Evolutionary conservation across 2,329 filamentous ascomycete species (phyloP).

Genomic region (Colletotrichum sp.): DNA sequence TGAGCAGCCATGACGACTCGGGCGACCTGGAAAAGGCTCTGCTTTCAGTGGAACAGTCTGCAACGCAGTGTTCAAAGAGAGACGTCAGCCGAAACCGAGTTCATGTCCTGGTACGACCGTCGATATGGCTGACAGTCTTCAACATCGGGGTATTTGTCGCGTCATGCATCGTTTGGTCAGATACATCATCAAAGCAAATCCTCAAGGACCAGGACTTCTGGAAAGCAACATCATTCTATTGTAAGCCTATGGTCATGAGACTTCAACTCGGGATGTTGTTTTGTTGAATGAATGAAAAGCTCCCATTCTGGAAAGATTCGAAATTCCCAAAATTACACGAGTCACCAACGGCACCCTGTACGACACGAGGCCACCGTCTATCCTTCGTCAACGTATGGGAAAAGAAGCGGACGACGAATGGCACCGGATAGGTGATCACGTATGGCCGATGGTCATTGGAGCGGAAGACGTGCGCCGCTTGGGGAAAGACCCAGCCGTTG

Average conservation of each 20-base stretch:
- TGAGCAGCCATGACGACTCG: background rate
- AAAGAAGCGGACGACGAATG: background rate
- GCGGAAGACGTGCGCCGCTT: conserved; percentile 10
- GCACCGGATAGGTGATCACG: conserved; percentile 2
- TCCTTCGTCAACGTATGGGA: background rate
- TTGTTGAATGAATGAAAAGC: background rate
- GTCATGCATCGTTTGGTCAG: background rate
- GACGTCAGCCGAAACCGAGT: background rate
- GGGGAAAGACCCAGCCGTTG: conserved; percentile 31
- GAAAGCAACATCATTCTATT: background rate
- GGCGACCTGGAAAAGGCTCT: background rate
- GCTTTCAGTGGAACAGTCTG: background rate
- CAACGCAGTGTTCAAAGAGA: background rate
- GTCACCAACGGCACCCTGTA: background rate
- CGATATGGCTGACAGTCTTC: background rate
- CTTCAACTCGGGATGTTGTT: background rate
- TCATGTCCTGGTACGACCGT: background rate
- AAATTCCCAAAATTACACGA: background rate
- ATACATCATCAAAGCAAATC: background rate
- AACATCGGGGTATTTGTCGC: background rate
- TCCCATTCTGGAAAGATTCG: background rate
- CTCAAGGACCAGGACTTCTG: background rate
- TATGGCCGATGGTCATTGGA: background rate
- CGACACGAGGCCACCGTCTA: background rate
- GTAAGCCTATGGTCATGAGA: background rate